Evolutionary conservation across 2,329 filamentous ascomycete species (phyloP).

Genomic region (Trichoderma atroviride): DNA sequence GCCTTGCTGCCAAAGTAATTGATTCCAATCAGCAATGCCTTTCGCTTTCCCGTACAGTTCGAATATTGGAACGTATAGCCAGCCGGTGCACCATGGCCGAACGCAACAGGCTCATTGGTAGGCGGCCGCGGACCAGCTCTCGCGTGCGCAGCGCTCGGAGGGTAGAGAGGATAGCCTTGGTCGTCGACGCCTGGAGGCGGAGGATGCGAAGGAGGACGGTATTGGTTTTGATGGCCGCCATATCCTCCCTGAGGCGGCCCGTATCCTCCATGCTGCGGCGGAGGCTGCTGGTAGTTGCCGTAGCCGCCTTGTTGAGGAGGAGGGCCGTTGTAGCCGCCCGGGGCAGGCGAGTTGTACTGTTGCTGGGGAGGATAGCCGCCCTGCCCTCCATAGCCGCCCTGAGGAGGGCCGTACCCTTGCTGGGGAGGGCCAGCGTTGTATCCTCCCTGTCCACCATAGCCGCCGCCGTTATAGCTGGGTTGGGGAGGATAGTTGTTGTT

Average conservation of each 20-base stretch:
- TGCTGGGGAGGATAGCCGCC: conserved; percentile 31
- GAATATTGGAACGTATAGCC: conserved; percentile 77
- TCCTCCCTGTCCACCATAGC: conserved; percentile 33
- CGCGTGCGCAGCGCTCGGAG: conserved; percentile 33
- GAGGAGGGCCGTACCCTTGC: conserved; percentile 28
- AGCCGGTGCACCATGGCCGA: conserved; percentile 68
- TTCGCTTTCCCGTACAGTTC: conserved; percentile 71
- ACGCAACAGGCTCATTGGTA: conserved; percentile 51
- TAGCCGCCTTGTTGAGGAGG: conserved; percentile 30
- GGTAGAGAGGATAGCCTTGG: conserved; percentile 50
- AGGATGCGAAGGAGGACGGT: conserved; percentile 38
- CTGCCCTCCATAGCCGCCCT: conserved; percentile 31
- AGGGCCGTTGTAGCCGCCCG: conserved; percentile 29
- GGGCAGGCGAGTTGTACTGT: conserved; percentile 32
- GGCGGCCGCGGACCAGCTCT: conserved; percentile 50
- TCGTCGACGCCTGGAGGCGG: conserved; percentile 49
- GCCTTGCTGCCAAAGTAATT: conserved; percentile 77
- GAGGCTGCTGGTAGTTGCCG: conserved; percentile 29
- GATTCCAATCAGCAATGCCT: conserved; percentile 77
- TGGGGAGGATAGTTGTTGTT: conserved; percentile 30
- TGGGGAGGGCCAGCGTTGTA: conserved; percentile 33
- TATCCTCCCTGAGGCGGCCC: conserved; percentile 15
- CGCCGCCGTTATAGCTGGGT: conserved; percentile 31
- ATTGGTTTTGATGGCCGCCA: conserved; percentile 27
- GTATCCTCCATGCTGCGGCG: conserved; percentile 33